Base-by-base conservation (phyloP, 2,329 filamentous ascomycete species). In the Ceratocystis huliohia region DNA sequence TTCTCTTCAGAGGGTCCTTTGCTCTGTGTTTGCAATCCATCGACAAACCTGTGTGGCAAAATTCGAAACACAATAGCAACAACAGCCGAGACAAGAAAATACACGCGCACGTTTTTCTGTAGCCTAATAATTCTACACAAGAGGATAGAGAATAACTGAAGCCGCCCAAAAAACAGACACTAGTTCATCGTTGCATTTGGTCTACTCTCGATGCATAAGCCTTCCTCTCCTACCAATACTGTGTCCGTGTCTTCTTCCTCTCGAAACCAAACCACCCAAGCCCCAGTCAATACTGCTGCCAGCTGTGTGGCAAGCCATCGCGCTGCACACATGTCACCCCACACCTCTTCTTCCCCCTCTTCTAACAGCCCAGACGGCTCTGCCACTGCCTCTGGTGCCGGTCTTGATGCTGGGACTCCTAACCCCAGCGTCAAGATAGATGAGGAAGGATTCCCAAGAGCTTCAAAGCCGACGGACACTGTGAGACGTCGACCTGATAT, bases 401-500 rank as follows among this genome's bases (percentile, higher is more conserved):
- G 56, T n/a, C 28, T 13, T n/a, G 56, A 37, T 25, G 56, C 56
- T 41, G 37, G 37, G 10, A 37, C 17, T n/a, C 56, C 56, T 30
- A 59, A 37, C 28, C 28, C 56, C 25, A 37, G 56, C 22, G 33
- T 59, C 56, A 50, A 28, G 8, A 20, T 33, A 2, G 48, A 59
- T 41, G 78, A 79, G 46, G 79, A 82, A 61, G 76, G 74, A 28
- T 72, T 79, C 61, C 77, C 80, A 3, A 82, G 84, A 70, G 83
- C 79, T 73, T 80, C 79, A 71, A 82, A 84, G 72, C 83, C 83
- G 22, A 80, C 80, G 25, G 84, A 86, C 66, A 85, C 84, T 17
- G 77, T 85, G 70, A 80, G 84, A 70, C 79, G 82, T 70, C 79
- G 81, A 70, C 78, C 81, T 66, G 84, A 86, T 70, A 75, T 75